Percentiles rank a stretch among this genome's conserved stretches.
Conservation (phyloP, 1,284 basidiomycete genomes). For the Austroboletus niveus region DNA sequence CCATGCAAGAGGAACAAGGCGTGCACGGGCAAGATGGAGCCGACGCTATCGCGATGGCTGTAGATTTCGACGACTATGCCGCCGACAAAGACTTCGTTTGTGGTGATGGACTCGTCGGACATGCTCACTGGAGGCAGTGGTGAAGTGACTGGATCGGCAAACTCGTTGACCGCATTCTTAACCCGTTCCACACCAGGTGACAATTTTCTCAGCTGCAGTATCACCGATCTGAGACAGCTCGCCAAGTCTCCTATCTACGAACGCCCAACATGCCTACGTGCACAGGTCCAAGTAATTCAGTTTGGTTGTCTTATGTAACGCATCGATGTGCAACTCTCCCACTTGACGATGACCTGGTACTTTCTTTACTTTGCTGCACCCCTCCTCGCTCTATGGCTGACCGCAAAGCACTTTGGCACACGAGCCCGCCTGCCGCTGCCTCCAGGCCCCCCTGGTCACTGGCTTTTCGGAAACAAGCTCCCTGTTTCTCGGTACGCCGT, state of each 20-base stretch:
- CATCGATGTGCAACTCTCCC: too few relatives aligned
- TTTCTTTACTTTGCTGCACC: too few relatives aligned
- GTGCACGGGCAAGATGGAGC: constrained; percentile 36
- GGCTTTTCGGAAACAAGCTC: constrained; percentile 14
- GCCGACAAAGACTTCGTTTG: constrained; percentile 35
- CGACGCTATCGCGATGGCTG: constrained; percentile 26
- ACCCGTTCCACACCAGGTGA: too few relatives aligned
- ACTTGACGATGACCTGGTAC: too few relatives aligned
- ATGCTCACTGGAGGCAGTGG: constrained; percentile 5
- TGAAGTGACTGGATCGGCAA: too few relatives aligned
- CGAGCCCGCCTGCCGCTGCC: constrained; percentile 6
- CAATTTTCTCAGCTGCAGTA: too few relatives aligned
- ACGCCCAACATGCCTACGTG: too few relatives aligned
- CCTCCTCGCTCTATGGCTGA: not conserved
- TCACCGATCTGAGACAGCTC: too few relatives aligned
- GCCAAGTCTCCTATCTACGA: too few relatives aligned
- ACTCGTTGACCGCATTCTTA: too few relatives aligned
- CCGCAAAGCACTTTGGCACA: not conserved
- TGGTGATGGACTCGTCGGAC: constrained; percentile 14
- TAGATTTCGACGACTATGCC: constrained; percentile 47
- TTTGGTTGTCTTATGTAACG: too few relatives aligned
- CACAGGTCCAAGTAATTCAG: too few relatives aligned
- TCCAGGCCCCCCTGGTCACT: constrained; percentile 17
- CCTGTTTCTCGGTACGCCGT: constrained; percentile 10
- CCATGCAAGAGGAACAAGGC: constrained; percentile 67